Conservation (phyloP, 2,329 filamentous ascomycete genomes). For the Mollisiaceae sp. region DNA sequence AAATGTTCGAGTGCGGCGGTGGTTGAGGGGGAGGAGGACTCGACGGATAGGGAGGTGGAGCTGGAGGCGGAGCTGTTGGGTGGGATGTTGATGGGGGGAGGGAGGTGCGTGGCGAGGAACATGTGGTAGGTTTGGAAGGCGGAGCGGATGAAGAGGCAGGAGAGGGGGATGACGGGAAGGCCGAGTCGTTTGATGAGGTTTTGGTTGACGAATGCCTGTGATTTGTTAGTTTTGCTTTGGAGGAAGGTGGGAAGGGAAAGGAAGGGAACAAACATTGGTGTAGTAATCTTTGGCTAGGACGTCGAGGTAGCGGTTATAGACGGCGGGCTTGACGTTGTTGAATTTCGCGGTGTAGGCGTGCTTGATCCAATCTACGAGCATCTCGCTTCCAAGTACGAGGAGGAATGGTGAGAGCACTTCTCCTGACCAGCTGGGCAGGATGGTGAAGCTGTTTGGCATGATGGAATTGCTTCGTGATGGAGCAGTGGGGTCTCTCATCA, state of each 20-base stretch:
- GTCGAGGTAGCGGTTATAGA: slow-evolving; percentile 90
- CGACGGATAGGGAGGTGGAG: slow-evolving; percentile 61
- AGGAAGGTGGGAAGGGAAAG: not conserved
- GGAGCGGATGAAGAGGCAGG: slow-evolving; percentile 93
- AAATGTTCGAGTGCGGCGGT: slow-evolving; percentile 80
- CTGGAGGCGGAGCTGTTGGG: slow-evolving; percentile 60
- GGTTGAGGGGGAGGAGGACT: slow-evolving; percentile 66
- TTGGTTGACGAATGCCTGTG: slow-evolving; percentile 85
- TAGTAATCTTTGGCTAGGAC: slow-evolving; percentile 98
- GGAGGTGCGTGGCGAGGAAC: slow-evolving; percentile 96
- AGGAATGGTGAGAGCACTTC: slow-evolving; percentile 93
- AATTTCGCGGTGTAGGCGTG: slow-evolving; percentile 99
- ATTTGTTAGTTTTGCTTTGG: slow-evolving; percentile 32
- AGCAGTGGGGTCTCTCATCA: slow-evolving; percentile 56
- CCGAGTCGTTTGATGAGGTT: slow-evolving; percentile 89
- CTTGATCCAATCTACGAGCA: slow-evolving; percentile 96
- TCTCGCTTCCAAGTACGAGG: slow-evolving; percentile 93
- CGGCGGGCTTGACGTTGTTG: slow-evolving; percentile 91
- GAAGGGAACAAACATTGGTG: slow-evolving; percentile 68
- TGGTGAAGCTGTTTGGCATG: slow-evolving; percentile 87
- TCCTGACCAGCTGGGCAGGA: slow-evolving; percentile 84
- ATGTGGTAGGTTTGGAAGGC: slow-evolving; percentile 86
- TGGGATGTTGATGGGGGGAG: slow-evolving; percentile 68
- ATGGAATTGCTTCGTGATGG: slow-evolving; percentile 74
- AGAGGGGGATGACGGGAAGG: slow-evolving; percentile 87